A percentile compares a stretch with the other conserved stretches of the same genome.
phyloP scores from a whole-genome alignment of 768 basidiomycete genomes.

The Mycena epipterygia region DNA sequence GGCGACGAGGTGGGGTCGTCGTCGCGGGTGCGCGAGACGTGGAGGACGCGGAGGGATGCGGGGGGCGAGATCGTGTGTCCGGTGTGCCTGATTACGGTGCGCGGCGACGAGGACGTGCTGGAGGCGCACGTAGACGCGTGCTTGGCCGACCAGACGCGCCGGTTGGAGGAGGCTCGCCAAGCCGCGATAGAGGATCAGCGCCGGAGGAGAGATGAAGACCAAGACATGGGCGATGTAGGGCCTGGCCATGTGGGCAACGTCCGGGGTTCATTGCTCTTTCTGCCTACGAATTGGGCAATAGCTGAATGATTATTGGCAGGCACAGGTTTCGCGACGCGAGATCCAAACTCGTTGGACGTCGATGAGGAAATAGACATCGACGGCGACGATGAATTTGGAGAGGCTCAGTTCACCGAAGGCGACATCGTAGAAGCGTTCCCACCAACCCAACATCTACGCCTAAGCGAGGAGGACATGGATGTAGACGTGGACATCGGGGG shows the following conservation, averaged over 20 bases:
- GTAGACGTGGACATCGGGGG: slow-evolving; percentile 59
- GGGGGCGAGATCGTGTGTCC: slow-evolving; percentile 72
- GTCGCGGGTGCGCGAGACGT: slow-evolving; percentile 42
- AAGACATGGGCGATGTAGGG: slow-evolving; percentile 45
- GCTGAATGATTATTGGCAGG: slow-evolving; percentile 52
- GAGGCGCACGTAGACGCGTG: slow-evolving; percentile 90
- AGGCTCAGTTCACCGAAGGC: slow-evolving; percentile 81
- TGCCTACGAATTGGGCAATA: not conserved
- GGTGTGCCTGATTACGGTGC: slow-evolving; percentile 69
- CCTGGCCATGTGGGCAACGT: slow-evolving; percentile 61
- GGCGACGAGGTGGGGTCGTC: slow-evolving; percentile 62
- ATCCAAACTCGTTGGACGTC: slow-evolving; percentile 69
- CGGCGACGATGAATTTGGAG: slow-evolving; percentile 85
- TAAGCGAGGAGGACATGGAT: slow-evolving; percentile 50
- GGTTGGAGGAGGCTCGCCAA: slow-evolving; percentile 58
- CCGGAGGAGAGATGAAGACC: slow-evolving; percentile 45
- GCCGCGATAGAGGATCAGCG: slow-evolving; percentile 50
- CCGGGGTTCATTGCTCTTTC: slow-evolving; percentile 54
- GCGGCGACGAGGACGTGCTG: slow-evolving; percentile 79
- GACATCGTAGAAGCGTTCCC: slow-evolving; percentile 65
- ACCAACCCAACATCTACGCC: slow-evolving; percentile 33
- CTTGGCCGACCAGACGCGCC: slow-evolving; percentile 67
- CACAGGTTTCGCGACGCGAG: slow-evolving; percentile 79
- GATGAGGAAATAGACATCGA: slow-evolving; percentile 67
- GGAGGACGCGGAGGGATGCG: slow-evolving; percentile 45